phyloP scores from a whole-genome alignment of 2,329 filamentous ascomycete genomes.

The Colletotrichum theobromicola region DNA sequence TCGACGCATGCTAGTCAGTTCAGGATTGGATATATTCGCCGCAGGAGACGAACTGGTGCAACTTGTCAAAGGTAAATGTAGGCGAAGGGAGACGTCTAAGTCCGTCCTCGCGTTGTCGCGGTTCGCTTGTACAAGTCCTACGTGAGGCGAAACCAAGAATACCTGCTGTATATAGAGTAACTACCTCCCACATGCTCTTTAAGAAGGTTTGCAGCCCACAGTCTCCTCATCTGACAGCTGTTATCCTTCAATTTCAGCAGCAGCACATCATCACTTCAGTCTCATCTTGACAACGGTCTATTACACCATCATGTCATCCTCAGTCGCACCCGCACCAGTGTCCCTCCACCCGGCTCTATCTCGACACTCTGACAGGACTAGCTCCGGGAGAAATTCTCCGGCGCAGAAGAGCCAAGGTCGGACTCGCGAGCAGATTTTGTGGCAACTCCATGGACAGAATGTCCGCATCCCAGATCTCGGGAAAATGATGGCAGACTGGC shows the following conservation, averaged over 20 bases:
- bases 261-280: not conserved
- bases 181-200: not conserved
- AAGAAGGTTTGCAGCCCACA: not conserved
- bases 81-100: not conserved
- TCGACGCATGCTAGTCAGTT: not conserved
- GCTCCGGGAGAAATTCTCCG: not conserved
- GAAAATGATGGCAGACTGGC: conserved; percentile 2
- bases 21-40: not conserved
- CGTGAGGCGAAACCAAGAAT: not conserved
- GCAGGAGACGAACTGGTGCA: not conserved
- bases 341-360: not conserved
- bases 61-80: not conserved
- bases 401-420: not conserved
- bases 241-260: not conserved
- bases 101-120: not conserved
- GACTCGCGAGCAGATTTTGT: not conserved
- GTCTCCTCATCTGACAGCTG: not conserved
- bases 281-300: not conserved
- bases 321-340: not conserved
- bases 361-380: not conserved
- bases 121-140: not conserved
- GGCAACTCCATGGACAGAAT: conserved; percentile 8
- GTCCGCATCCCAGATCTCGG: conserved; percentile 1
- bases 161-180: not conserved
- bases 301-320: not conserved